Conservation (phyloP, 139 green algal species). For the Chlamydomonas incerta region DNA sequence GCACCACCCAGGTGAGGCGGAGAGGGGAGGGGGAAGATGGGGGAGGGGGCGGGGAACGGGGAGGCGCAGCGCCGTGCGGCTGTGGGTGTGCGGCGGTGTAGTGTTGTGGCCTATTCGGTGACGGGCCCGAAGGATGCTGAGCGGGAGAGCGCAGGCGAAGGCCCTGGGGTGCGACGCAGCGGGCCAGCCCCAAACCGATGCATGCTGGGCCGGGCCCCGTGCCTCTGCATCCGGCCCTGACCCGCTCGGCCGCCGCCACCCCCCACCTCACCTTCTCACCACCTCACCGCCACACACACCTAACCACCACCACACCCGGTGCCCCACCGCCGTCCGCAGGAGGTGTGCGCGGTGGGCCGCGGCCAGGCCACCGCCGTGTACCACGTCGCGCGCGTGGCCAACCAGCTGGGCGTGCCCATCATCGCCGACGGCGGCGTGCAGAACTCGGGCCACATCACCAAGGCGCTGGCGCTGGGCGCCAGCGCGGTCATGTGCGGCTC, state of each 20-base stretch:
- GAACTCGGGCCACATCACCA: constrained; percentile 97
- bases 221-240: no score
- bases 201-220: no score
- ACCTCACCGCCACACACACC: neutral
- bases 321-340: neutral
- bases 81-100: no score
- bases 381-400: constrained; percentile 78
- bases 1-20: constrained; percentile 94
- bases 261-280: neutral
- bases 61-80: no score
- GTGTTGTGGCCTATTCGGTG: no score
- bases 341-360: constrained; percentile 96
- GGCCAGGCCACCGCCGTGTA: constrained; percentile 98
- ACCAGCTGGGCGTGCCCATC: constrained; percentile 82
- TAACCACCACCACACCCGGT: neutral
- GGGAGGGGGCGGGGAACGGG: neutral
- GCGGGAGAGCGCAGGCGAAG: no score
- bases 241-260: no score
- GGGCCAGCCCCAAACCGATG: no score
- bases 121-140: no score
- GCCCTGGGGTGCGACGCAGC: no score
- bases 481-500: constrained; percentile 96
- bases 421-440: constrained; percentile 98
- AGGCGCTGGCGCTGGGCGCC: constrained; percentile 94
- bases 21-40: neutral